These are phyloP conservation scores for Teunomyces barrocoloradensis DNA, from an alignment of 805 yeast species.

Conservation along the genomic window DNA sequence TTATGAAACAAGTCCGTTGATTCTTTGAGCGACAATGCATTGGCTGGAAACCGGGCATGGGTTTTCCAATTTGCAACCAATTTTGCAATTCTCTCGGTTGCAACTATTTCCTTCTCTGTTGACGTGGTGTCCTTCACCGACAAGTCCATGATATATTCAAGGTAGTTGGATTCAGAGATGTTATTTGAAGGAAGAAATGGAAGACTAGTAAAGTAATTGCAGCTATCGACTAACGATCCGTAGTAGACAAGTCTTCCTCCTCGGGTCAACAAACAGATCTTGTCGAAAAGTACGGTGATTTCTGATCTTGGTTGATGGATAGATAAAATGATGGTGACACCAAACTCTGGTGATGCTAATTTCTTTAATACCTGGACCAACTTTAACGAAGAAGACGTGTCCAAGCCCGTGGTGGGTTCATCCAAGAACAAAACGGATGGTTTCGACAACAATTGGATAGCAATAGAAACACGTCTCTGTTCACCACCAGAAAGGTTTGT, in stretches of 20 bases:
- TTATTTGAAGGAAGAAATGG: slow-evolving; percentile 10
- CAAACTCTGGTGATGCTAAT: slow-evolving; percentile 43
- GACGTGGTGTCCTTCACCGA: slow-evolving; percentile 36
- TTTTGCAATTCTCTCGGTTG: slow-evolving; percentile 22
- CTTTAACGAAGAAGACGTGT: slow-evolving; percentile 69
- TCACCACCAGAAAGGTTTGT: slow-evolving; percentile 83
- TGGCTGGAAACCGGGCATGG: slow-evolving; percentile 3
- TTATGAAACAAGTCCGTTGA: slow-evolving; percentile 13
- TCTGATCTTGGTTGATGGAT: slow-evolving; percentile 86
- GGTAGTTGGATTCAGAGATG: slow-evolving; percentile 12
- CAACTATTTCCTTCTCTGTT: slow-evolving; percentile 17
- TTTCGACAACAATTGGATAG: slow-evolving; percentile 70
- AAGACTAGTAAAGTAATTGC: slow-evolving; percentile 45
- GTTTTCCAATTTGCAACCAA: slow-evolving; percentile 28
- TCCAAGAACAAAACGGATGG: slow-evolving; percentile 78
- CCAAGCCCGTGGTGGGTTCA: slow-evolving; percentile 88
- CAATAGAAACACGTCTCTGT: slow-evolving; percentile 72
- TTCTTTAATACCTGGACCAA: slow-evolving; percentile 60
- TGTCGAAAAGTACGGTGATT: slow-evolving; percentile 65
- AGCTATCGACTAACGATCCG: slow-evolving; percentile 45
- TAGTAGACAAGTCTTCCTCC: slow-evolving; percentile 51
- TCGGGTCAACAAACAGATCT: slow-evolving; percentile 59
- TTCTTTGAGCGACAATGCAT: slow-evolving; percentile 11
- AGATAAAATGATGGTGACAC: slow-evolving; percentile 71
- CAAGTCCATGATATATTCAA: slow-evolving; percentile 36